phyloP scores from a whole-genome alignment of 768 basidiomycete genomes.

The Holtermanniella nyarrowii region DNA sequence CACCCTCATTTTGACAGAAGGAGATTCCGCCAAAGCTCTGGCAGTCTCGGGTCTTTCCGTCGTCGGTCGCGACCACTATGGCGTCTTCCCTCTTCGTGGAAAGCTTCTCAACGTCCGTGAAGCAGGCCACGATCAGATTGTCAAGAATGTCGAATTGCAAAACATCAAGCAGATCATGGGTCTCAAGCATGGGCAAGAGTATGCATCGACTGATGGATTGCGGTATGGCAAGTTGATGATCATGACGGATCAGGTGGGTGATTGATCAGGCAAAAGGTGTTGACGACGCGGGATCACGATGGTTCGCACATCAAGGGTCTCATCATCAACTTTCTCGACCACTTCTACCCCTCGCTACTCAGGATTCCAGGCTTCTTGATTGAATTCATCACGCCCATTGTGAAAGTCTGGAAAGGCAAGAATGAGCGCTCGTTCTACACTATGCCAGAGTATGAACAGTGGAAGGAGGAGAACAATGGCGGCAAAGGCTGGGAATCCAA shows the following conservation, averaged over 20 bases:
- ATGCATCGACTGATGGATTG: slow-evolving; percentile 55
- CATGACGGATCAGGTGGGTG: slow-evolving; percentile 93
- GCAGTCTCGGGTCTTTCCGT: slow-evolving; percentile 90
- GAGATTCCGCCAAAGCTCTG: slow-evolving; percentile 95
- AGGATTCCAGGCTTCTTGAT: slow-evolving; percentile 85
- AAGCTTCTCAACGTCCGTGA: slow-evolving; percentile 96
- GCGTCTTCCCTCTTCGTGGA: slow-evolving; percentile 94
- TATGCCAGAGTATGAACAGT: slow-evolving; percentile 89
- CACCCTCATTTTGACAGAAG: slow-evolving; percentile 94
- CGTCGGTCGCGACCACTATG: slow-evolving; percentile 91
- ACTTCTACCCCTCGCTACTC: slow-evolving; percentile 89
- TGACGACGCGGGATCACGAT: slow-evolving; percentile 73
- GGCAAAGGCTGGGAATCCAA: slow-evolving; percentile 78
- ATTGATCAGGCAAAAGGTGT: neutral
- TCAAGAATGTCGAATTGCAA: slow-evolving; percentile 96
- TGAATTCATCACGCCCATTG: slow-evolving; percentile 97
- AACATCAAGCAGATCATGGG: slow-evolving; percentile 98
- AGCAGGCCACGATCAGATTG: slow-evolving; percentile 87
- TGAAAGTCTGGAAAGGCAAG: slow-evolving; percentile 73
- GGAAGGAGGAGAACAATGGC: slow-evolving; percentile 68
- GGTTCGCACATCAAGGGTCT: slow-evolving; percentile 99
- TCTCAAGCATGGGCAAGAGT: slow-evolving; percentile 85
- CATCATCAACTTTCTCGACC: slow-evolving; percentile 93
- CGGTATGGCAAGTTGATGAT: slow-evolving; percentile 96
- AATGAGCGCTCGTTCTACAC: slow-evolving; percentile 84